Evolutionary conservation across 768 basidiomycete genomes (phyloP), one percentile per base, ranked within the genome.

Genomic region (Podaxis pistillaris): DNA sequence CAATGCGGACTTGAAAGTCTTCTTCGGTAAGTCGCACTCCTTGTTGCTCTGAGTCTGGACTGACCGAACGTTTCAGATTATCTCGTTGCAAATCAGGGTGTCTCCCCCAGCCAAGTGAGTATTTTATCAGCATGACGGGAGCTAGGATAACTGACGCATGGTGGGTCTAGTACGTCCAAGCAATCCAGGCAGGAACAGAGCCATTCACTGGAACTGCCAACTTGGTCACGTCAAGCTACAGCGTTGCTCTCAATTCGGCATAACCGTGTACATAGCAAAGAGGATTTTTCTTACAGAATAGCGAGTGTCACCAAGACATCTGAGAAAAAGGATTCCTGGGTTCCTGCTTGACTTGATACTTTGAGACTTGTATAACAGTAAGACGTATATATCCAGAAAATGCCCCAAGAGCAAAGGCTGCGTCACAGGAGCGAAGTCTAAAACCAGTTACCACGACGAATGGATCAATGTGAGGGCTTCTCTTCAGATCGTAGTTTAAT

Each of bases 181-280:
- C 77, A 7, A 80, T 87, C 44, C 82, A 85, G 69, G 73, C 83
- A 1, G 85, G 85, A 19, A 83, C 82, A 2, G 85, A 85, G 70
- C 75, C 84, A 0, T 85, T 85, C 72, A 78, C 74, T 24, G 85
- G 85, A 38, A 71, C 71, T 26, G 85, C 84, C 37, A 75, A 70
- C 50, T 73, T 86, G 40, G 63, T 82, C 54, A 84, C 74, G 2
- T 67, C 59, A 12, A 50, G 59, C n/a, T 70, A 63, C 59, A 66
- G 62, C 28, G 65, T 66, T 38, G 41, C 65, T 2, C 55, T 68
- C 56, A 61, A 49, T 15, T 55, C 22, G 9, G 38, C 54, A 26
- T 56, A 40, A 40, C 8, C 9, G 0, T 37, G 38, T 40, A 12
- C 4, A 40, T 24, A 5, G 24, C 22, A 37, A n/a, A 55, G 11